phyloP scores from a whole-genome alignment of 257 asterid species.

The Anisodus acutangulus region DNA sequence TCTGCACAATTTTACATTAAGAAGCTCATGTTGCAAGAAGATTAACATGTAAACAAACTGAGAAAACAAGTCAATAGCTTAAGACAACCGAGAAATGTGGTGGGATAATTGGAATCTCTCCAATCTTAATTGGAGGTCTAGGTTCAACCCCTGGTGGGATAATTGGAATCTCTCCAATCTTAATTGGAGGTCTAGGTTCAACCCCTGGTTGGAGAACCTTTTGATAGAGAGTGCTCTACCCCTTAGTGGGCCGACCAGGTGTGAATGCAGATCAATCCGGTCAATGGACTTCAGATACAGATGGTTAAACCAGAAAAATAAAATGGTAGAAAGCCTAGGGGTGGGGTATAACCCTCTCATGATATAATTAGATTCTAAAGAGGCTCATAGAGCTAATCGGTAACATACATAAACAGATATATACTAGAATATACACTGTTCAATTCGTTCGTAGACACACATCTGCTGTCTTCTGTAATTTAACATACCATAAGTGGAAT shows the following conservation, averaged over 20 bases:
- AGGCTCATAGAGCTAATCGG: neutral
- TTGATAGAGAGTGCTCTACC: neutral
- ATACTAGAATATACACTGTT: neutral
- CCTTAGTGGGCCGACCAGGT: neutral
- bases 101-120: neutral
- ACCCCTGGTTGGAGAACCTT: neutral
- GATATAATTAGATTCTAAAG: neutral
- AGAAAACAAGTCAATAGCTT: neutral
- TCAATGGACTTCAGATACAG: neutral
- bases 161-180: neutral
- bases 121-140: neutral
- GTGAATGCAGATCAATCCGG: neutral
- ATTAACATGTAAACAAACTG: neutral
- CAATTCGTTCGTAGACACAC: neutral
- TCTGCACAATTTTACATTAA: neutral
- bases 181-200: neutral
- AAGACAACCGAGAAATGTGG: neutral
- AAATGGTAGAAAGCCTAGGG: neutral
- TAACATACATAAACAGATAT: neutral
- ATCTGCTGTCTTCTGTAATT: constrained; percentile 12
- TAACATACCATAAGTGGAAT: neutral
- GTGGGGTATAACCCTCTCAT: neutral
- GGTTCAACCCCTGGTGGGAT: neutral
- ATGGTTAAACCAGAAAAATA: neutral
- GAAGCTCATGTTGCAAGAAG: neutral